Conservation (phyloP, 495 filamentous ascomycete genomes). For the Aspergillus steynii region DNA sequence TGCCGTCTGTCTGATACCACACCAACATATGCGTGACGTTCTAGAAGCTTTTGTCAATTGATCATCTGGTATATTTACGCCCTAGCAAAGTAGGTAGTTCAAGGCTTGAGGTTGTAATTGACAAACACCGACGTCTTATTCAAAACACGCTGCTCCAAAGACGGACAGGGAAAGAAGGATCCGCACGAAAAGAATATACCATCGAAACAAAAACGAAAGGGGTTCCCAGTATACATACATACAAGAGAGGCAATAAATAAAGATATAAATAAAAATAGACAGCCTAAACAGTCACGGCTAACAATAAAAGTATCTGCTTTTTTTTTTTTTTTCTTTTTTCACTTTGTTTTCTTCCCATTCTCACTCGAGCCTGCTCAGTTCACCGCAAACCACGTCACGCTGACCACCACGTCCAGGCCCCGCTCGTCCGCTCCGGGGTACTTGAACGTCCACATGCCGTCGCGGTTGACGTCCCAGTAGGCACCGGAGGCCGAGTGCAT, state of each 20-base stretch:
- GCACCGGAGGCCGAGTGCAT: conserved; percentile 96
- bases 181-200: too few species aligned
- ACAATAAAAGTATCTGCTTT: background rate
- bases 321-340: conserved; percentile 1
- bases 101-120: too few species aligned
- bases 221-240: background rate
- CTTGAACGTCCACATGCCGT: conserved; percentile 98
- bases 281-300: background rate
- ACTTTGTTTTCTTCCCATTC: background rate
- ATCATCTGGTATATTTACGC: too few species aligned
- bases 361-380: conserved; percentile 24
- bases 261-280: background rate
- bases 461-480: conserved; percentile 96
- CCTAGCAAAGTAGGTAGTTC: too few species aligned
- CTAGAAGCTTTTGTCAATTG: too few species aligned
- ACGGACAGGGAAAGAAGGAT: background rate
- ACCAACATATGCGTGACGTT: background rate
- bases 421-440: conserved; percentile 79
- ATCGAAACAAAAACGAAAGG: background rate
- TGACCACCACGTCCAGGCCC: conserved; percentile 90
- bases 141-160: background rate
- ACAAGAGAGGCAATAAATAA: background rate
- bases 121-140: too few species aligned
- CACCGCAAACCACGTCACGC: conserved; percentile 80
- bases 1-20: background rate